Evolutionary conservation across 2,329 filamentous ascomycete species (phyloP), one percentile per base, ranked within the genome.

Genomic region (Cercospora sp.): DNA sequence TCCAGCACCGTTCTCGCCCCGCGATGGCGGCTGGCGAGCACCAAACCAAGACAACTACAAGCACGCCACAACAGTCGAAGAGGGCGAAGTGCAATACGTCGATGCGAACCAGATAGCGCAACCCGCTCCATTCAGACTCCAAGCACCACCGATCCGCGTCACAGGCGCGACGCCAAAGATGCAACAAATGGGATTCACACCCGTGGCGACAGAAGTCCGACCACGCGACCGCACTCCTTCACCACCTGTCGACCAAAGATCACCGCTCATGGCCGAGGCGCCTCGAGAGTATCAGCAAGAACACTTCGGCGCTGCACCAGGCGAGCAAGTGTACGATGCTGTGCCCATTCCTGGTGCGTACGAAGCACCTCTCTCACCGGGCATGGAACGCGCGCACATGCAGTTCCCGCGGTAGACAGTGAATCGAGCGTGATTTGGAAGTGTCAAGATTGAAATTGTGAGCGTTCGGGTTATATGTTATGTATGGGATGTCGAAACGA

Each of bases 291-390:
- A 82, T 63, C 75, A 85, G 67, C 86, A 89, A 72, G 84, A 89
- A 61, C 91, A 92, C 73, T 89, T 89, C 18, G 86, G 86, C 10
- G 86, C 88, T 12, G 91, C 91, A 9, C 89, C 91, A 0, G 91
- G 93, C 59, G 94, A 97, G 85, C 88, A 91, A 74, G 88, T 89
- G 60, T 97, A 97, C 79, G 94, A 90, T 12, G 83, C 90, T 24
- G 94, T 97, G 34, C 92, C 94, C 0, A 97, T 97, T 68, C 94
- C 94, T 0, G 91, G 91, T 5, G 91, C 93, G 0, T 97, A 97
- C 51, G 75, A 77, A 59, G 69, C 71, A 32, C 75, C 74, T 10
- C 55, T 75, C 63, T 70, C 67, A 34, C 72, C 72, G 3, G 69
- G 72, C 7, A 69, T 65, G 62, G 71, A 72, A 34, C 62, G 45